These are phyloP conservation scores for Hymenoscyphus infarciens DNA, from an alignment of 2,329 filamentous ascomycete genomes.

Conservation along the genomic window DNA sequence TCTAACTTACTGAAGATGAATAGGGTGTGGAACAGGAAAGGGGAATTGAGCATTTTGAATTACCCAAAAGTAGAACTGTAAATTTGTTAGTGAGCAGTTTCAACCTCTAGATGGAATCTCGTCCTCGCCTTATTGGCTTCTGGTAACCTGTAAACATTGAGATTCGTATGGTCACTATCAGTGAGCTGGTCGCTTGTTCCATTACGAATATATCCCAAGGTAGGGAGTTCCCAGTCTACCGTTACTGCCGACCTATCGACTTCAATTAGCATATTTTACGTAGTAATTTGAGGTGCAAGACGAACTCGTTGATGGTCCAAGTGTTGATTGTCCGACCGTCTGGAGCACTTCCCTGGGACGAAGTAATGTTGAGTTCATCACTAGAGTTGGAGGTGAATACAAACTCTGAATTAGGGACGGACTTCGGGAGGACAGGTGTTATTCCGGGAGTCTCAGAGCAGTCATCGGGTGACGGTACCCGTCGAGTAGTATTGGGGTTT, in stretches of 20 bases:
- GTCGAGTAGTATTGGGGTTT: not conserved
- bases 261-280: not conserved
- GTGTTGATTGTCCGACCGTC: not conserved
- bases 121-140: not conserved
- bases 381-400: not conserved
- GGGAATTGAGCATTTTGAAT: slow-evolving; percentile 1
- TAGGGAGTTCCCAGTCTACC: slow-evolving; percentile 3
- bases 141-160: slow-evolving; percentile 2
- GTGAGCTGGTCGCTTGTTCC: not conserved
- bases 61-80: slow-evolving; percentile 10
- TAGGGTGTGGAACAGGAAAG: slow-evolving; percentile 2
- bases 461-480: not conserved
- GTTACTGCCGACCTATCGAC: not conserved
- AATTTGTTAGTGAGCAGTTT: not conserved
- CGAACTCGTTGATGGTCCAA: no score
- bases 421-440: not conserved
- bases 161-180: not conserved
- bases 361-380: not conserved
- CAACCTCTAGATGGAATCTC: not conserved
- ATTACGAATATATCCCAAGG: slow-evolving; percentile 5
- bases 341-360: not conserved
- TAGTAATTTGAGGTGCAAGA: not conserved
- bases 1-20: slow-evolving; percentile 10
- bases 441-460: slow-evolving; percentile 2
- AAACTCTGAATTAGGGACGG: slow-evolving; percentile 2